Percentiles rank a stretch among this genome's conserved stretches.
Evolutionary conservation across 148 eudicot species (phyloP).

Genomic region (Diospyros kaki): DNA sequence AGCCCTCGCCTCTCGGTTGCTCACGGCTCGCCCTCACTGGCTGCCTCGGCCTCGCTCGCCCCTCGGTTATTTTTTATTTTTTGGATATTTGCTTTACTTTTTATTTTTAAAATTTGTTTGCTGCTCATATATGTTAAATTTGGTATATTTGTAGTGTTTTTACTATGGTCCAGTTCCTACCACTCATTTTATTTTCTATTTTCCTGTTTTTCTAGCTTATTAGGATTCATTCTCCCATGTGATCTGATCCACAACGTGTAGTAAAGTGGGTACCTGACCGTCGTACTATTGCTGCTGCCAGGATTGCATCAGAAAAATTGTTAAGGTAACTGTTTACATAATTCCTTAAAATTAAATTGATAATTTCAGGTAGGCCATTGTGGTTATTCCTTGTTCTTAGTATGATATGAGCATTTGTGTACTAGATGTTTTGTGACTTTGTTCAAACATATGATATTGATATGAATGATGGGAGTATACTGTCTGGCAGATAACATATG

Average conservation of each 20-base stretch:
- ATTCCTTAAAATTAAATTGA: background rate
- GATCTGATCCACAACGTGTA: conserved; percentile 77
- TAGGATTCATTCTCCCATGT: conserved; percentile 96
- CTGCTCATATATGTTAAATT: too few species aligned
- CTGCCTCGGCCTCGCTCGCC: too few species aligned
- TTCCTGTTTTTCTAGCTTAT: conserved; percentile 49
- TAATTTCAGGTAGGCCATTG: background rate
- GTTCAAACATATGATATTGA: background rate
- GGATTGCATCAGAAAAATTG: conserved; percentile 76
- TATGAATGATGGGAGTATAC: background rate
- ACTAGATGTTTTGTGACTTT: background rate
- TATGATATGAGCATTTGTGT: background rate
- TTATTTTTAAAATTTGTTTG: too few species aligned
- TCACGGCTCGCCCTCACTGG: too few species aligned
- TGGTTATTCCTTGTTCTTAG: background rate
- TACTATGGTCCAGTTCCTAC: conserved; percentile 1
- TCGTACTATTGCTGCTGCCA: conserved; percentile 56
- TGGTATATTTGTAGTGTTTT: too few species aligned
- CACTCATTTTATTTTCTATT: background rate
- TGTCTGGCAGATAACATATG: background rate
- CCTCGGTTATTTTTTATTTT: too few species aligned
- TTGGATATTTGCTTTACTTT: too few species aligned
- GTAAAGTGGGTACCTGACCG: conserved; percentile 82
- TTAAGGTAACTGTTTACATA: conserved; percentile 47
- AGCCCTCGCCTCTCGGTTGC: too few species aligned